A percentile compares a stretch with the other conserved stretches of the same genome.
Conservation (phyloP, 352 stramenopile genomes). For the Paralagenidium karlingii region DNA sequence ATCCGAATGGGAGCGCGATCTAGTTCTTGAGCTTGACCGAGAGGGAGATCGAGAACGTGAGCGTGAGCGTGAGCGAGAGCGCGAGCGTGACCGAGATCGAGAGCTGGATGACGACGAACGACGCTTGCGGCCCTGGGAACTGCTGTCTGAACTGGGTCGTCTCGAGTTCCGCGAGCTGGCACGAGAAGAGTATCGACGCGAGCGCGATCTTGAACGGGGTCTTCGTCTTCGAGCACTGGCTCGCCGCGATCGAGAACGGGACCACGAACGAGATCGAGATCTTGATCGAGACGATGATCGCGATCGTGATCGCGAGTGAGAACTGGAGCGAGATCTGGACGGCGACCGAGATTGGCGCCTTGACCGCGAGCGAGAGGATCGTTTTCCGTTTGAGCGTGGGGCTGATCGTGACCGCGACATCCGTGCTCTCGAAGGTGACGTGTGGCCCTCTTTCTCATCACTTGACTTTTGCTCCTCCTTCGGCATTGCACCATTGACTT, state of each 20-base stretch:
- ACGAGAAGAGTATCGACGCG: too few species aligned
- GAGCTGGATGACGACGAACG: too few species aligned
- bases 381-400: constrained; percentile 1
- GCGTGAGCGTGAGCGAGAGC: too few species aligned
- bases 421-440: constrained; percentile 14
- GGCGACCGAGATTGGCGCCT: constrained; percentile 4
- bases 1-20: too few species aligned
- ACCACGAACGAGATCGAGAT: constrained; percentile 2
- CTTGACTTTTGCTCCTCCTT: constrained; percentile 11
- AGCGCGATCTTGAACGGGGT: constrained; percentile 13
- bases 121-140: too few species aligned
- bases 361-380: constrained; percentile 3
- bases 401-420: constrained; percentile 15
- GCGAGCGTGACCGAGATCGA: too few species aligned
- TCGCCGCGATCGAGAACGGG: constrained; percentile 10
- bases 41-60: too few species aligned
- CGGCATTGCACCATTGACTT: constrained; percentile 5
- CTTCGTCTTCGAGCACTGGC: constrained; percentile 5
- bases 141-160: too few species aligned
- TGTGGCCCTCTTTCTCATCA: background rate
- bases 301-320: constrained; percentile 23
- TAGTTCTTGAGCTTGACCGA: too few species aligned
- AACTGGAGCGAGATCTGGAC: constrained; percentile 15
- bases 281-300: constrained; percentile 2
- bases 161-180: too few species aligned